Evolutionary conservation across 1,284 basidiomycete genomes (phyloP), one percentile per base, ranked within the genome.

Genomic region (Ganoderma meredithae): DNA sequence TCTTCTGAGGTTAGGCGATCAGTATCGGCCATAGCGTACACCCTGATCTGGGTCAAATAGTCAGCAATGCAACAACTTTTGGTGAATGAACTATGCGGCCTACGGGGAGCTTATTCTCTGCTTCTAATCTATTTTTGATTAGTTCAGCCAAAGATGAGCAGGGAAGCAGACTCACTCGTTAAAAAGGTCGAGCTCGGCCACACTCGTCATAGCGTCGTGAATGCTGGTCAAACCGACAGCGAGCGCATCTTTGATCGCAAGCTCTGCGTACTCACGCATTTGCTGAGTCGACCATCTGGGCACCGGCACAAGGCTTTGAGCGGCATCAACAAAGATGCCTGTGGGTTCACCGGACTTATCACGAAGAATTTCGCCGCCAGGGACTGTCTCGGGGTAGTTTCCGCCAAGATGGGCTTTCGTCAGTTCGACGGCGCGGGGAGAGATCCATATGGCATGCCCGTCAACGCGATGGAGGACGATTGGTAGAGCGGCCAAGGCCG

Each of bases 371-470:
- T 69, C 65, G 17, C 65, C 69, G 25, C 69, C 69, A 1, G 67
- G 66, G 31, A 67, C 61, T 0, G 49, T 53, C 17, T 49, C 43
- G 1, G 67, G 69, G 52, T 67, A 67, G 1, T 79, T 80, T 63
- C 81, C 77, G 82, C 95, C 95, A 5, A 93, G 96, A 0, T 95
- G 92, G 4, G 83, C 83, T 7, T 92, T 93, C 2, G 94, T 84
- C 17, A 89, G 75, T 19, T 88, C 84, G 3, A 97, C 80, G 0
- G 94, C 88, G 1, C 86, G 82, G 39, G 85, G 81, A 9, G 93
- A 95, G 5, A 96, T 90, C 96, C 96, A 98, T 19, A 87, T 81
- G 0, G 95, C 95, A 76, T 98, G 96, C 0, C 85, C 89, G 75
- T 98, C 96, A 1, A 96, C 86, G 27, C 95, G 87, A 36, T 81